These are phyloP conservation scores for Backusella parvicylindrica DNA, from an alignment of 192 early-diverging fungal genomes.

Conservation along the genomic window DNA sequence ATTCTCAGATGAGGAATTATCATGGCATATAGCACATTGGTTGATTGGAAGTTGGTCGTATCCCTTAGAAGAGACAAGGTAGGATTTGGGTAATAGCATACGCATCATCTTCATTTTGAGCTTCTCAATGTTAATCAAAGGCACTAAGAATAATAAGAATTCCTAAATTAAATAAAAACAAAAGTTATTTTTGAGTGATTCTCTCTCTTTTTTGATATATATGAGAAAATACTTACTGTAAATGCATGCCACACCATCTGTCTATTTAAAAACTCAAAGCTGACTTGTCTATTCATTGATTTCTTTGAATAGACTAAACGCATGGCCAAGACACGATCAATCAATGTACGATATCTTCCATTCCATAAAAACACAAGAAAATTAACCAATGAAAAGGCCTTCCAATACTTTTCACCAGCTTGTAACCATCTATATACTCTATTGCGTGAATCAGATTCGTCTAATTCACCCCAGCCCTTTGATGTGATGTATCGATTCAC, in stretches of 20 bases:
- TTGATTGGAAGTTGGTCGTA: constrained; percentile 55
- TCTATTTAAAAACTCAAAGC: constrained; percentile 91
- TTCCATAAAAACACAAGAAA: constrained; percentile 82
- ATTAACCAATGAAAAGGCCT: constrained; percentile 67
- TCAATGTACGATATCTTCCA: constrained; percentile 75
- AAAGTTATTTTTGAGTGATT: background rate
- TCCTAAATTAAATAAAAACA: constrained; percentile 50
- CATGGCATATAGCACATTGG: constrained; percentile 80
- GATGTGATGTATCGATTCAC: constrained; percentile 55
- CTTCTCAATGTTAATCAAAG: constrained; percentile 70
- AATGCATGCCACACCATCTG: constrained; percentile 94
- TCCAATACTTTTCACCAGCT: constrained; percentile 57
- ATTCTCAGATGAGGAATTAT: constrained; percentile 33
- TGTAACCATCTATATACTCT: constrained; percentile 55
- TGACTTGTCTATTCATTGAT: constrained; percentile 72
- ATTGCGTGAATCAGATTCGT: constrained; percentile 48
- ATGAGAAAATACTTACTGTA: constrained; percentile 51
- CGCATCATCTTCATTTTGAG: constrained; percentile 44
- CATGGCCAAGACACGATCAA: constrained; percentile 80
- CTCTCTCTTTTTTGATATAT: background rate
- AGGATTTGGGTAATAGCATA: constrained; percentile 45
- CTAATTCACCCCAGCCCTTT: constrained; percentile 72
- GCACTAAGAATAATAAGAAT: constrained; percentile 84
- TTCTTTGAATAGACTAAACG: constrained; percentile 78
- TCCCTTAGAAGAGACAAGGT: constrained; percentile 39